phyloP scores from a whole-genome alignment of 106 monocot species.

The Allium fistulosum region DNA sequence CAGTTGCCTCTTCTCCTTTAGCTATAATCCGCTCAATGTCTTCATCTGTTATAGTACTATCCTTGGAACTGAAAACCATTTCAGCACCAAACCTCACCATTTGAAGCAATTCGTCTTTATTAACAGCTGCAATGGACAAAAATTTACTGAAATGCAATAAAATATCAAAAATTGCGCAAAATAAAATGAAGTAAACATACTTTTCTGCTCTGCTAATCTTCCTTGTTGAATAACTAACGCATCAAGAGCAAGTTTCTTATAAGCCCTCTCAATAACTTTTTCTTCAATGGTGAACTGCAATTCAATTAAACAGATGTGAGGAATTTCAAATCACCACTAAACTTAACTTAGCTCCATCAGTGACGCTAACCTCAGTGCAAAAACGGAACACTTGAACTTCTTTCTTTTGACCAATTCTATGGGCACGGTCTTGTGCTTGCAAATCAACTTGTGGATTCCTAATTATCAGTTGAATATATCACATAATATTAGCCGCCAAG shows the following conservation, averaged over 20 bases:
- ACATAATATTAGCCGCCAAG: no score
- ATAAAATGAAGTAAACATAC: slow-evolving; percentile 24
- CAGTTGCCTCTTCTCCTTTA: slow-evolving; percentile 98
- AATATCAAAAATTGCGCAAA: no score
- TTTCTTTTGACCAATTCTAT: slow-evolving; percentile 94
- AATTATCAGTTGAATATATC: not conserved
- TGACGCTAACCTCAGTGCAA: slow-evolving; percentile 60
- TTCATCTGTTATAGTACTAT: slow-evolving; percentile 95
- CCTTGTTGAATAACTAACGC: slow-evolving; percentile 99
- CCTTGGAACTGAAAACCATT: slow-evolving; percentile 99
- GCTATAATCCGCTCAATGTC: slow-evolving; percentile 98
- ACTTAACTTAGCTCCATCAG: slow-evolving; percentile 11
- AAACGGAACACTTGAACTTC: slow-evolving; percentile 97
- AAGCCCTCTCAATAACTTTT: slow-evolving; percentile 98
- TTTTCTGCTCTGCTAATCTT: slow-evolving; percentile 87
- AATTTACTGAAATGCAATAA: no score
- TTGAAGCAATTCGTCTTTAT: slow-evolving; percentile 97
- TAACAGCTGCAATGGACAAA: slow-evolving; percentile 57
- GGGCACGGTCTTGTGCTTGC: slow-evolving; percentile 95
- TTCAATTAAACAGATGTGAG: not conserved
- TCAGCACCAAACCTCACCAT: slow-evolving; percentile 99
- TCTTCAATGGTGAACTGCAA: slow-evolving; percentile 97
- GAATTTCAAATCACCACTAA: not conserved
- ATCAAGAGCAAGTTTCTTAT: slow-evolving; percentile 98
- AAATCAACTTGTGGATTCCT: slow-evolving; percentile 98